Percentiles rank a stretch among this genome's conserved stretches.
These are phyloP conservation scores for Microsporum ferrugineum DNA, from an alignment of 2,329 filamentous ascomycete species.

Conservation along the genomic window DNA sequence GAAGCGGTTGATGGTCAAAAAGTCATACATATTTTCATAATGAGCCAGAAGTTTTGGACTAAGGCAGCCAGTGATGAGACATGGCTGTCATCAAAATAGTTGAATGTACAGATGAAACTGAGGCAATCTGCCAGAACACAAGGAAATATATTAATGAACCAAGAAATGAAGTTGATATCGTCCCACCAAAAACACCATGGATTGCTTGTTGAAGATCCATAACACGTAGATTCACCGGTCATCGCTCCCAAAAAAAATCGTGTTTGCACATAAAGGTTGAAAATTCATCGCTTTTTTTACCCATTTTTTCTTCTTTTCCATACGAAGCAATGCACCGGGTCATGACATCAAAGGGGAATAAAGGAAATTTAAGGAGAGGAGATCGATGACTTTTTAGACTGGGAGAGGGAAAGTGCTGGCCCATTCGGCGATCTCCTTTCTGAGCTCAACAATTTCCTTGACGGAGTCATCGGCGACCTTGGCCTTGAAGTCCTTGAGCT, in stretches of 20 bases:
- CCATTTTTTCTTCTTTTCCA: constrained; percentile 5
- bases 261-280: constrained; percentile 14
- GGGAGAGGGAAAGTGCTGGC: constrained; percentile 85
- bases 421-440: constrained; percentile 83
- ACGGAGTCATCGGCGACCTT: constrained; percentile 72
- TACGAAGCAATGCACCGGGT: constrained; percentile 2
- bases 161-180: not conserved
- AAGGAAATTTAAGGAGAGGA: not conserved
- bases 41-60: constrained; percentile 5
- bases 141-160: not conserved
- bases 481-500: constrained; percentile 98
- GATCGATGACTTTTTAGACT: constrained; percentile 24
- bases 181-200: constrained; percentile 13
- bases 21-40: not conserved
- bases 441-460: constrained; percentile 69
- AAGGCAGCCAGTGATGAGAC: constrained; percentile 10
- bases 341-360: constrained; percentile 1
- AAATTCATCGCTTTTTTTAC: constrained; percentile 11
- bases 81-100: not conserved
- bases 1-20: not conserved
- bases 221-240: constrained; percentile 9
- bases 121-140: not conserved
- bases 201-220: constrained; percentile 18
- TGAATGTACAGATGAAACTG: not conserved
- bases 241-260: constrained; percentile 11